Percentiles rank a stretch among this genome's conserved stretches.
Conservation (phyloP, 2,329 filamentous ascomycete genomes). For the Colletotrichum sp. region DNA sequence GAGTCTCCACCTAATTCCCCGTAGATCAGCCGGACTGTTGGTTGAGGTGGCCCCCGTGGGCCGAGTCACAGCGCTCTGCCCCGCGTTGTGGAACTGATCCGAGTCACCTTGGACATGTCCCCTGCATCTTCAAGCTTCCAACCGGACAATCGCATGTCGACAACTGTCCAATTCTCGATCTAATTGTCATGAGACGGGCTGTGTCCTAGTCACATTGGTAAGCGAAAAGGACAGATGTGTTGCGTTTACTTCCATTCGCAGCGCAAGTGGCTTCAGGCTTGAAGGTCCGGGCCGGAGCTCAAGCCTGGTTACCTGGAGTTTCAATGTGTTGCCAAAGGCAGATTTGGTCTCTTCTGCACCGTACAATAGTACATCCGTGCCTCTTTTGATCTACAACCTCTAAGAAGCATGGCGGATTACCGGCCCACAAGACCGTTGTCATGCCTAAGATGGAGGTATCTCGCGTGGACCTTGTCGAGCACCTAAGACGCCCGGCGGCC, state of each 20-base stretch:
- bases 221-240: background rate
- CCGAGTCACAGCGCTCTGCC: slow-evolving; percentile 7
- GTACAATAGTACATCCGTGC: background rate
- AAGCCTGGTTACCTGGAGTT: background rate
- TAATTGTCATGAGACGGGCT: background rate
- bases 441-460: background rate
- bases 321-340: background rate
- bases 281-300: background rate
- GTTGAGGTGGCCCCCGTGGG: background rate
- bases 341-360: background rate
- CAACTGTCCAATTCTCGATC: background rate
- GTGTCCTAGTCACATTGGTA: background rate
- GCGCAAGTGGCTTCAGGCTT: background rate
- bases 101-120: background rate
- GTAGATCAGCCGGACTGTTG: background rate
- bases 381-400: background rate
- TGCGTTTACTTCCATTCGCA: background rate
- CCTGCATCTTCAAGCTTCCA: background rate
- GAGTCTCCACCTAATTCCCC: background rate
- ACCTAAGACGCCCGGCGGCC: background rate
- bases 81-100: background rate
- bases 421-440: background rate
- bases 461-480: background rate
- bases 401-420: background rate
- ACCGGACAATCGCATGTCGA: background rate